Evolutionary conservation across 345 rosid species (phyloP).

Genomic region (Syzygium grande): DNA sequence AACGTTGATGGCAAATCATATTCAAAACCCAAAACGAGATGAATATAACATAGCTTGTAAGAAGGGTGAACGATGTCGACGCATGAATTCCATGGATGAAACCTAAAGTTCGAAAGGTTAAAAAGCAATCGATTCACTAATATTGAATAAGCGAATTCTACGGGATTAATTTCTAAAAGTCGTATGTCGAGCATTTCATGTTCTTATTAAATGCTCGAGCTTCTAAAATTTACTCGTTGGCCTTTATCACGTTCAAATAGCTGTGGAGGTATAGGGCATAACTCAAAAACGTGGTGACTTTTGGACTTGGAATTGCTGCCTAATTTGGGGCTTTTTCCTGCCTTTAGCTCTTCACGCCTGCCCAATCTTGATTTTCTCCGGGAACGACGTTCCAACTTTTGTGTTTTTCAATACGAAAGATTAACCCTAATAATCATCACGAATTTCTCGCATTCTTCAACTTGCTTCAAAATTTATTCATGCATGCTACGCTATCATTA

Average conservation of each 20-base stretch:
- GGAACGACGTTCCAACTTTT: background rate
- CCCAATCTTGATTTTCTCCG: background rate
- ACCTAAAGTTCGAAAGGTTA: accelerated
- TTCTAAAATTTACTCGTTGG: background rate
- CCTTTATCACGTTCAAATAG: background rate
- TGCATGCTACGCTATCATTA: background rate
- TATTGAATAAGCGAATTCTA: background rate
- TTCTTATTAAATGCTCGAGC: background rate
- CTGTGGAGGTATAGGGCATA: background rate
- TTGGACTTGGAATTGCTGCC: background rate
- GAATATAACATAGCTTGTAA: background rate
- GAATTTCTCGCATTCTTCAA: background rate
- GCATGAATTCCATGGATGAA: background rate
- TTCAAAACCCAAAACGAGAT: background rate
- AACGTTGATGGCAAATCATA: background rate
- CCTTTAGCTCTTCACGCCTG: background rate
- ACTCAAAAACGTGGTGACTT: background rate
- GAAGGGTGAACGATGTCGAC: background rate
- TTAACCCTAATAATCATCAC: background rate
- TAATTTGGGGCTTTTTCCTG: background rate
- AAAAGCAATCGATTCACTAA: background rate
- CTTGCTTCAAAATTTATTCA: background rate
- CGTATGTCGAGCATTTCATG: background rate
- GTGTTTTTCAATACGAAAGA: background rate
- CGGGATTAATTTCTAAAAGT: background rate